Percentiles rank a stretch among this genome's conserved stretches.
phyloP scores from a whole-genome alignment of 129 eudicot species.

The Dittrichia graveolens region DNA sequence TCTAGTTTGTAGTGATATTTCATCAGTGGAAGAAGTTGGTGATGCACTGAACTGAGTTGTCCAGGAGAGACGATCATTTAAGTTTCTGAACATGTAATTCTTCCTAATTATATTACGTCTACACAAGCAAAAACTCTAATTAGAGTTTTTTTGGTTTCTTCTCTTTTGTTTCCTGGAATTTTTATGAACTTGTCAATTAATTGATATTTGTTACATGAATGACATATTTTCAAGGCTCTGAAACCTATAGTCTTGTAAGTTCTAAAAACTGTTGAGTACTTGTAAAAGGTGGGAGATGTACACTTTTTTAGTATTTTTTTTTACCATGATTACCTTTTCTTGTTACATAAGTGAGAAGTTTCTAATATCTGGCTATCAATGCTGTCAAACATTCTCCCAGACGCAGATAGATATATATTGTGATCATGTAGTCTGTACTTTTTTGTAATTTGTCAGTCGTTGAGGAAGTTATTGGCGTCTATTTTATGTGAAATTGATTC shows the following conservation, averaged over 20 bases:
- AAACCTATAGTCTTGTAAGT: background rate
- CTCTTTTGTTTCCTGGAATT: background rate
- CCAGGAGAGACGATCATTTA: background rate
- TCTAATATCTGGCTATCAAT: background rate
- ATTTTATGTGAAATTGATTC: background rate
- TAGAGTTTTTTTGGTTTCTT: background rate
- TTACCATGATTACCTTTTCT: background rate
- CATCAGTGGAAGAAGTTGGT: background rate
- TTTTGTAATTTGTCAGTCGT: background rate
- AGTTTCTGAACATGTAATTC: background rate
- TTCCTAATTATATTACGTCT: background rate
- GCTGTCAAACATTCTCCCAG: constrained; percentile 10
- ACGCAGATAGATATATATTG: constrained; percentile 2
- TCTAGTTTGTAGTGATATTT: background rate
- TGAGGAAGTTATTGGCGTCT: constrained; percentile 1
- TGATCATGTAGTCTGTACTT: background rate
- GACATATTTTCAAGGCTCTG: background rate
- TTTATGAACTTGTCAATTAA: background rate
- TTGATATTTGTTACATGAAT: background rate
- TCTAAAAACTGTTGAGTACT: background rate
- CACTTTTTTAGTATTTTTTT: background rate
- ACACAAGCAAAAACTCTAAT: background rate
- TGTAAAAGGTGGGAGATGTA: background rate
- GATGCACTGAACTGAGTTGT: background rate
- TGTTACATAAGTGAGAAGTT: constrained; percentile 5